Evolutionary conservation across 306 rosid genomes (phyloP).

Genomic region (Gastrolobium bilobum): DNA sequence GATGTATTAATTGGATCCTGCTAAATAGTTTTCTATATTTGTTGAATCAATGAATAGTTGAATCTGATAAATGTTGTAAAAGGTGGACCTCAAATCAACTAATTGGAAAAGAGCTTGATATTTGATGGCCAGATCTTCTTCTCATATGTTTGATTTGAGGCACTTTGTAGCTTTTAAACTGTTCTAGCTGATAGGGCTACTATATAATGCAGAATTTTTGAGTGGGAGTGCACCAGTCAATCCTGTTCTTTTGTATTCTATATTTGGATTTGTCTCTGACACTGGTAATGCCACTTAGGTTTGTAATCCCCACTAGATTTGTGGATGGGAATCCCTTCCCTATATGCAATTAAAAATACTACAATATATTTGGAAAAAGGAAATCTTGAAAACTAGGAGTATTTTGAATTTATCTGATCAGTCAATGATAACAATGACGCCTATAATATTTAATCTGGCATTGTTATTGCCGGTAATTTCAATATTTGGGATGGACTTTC

Average conservation of each 20-base stretch:
- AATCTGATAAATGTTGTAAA: background rate
- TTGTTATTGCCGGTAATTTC: background rate
- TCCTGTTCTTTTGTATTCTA: background rate
- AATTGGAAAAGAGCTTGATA: background rate
- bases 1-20: background rate
- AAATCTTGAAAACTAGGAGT: background rate
- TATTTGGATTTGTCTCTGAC: conserved; percentile 3
- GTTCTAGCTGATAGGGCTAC: background rate
- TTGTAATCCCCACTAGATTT: background rate
- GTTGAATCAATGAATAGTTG: background rate
- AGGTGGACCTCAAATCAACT: background rate
- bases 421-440: background rate
- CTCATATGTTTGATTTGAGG: background rate
- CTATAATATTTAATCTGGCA: background rate
- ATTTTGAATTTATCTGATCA: conserved; percentile 1
- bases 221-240: conserved; percentile 1
- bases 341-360: background rate
- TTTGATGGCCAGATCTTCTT: background rate
- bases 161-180: conserved; percentile 3
- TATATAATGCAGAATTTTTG: background rate
- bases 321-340: background rate
- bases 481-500: background rate
- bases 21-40: background rate
- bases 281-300: conserved; percentile 24
- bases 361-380: background rate